Evolutionary conservation across 2,329 filamentous ascomycete species (phyloP).

Genomic region (Apiospora marii): DNA sequence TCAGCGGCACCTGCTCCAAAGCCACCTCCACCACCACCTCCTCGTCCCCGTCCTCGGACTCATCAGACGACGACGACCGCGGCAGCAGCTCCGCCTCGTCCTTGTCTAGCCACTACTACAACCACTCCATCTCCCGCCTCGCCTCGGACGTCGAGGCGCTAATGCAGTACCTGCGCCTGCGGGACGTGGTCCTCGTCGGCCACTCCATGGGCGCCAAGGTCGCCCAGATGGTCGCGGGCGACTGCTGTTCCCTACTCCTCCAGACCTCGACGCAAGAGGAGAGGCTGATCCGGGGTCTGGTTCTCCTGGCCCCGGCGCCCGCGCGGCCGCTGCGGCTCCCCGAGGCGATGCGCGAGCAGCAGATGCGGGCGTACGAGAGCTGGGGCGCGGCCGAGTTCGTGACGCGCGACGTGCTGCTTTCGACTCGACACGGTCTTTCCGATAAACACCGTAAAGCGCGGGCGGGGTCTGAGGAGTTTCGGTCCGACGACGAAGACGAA

Average conservation of each 20-base stretch:
- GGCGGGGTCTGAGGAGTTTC: too few species aligned
- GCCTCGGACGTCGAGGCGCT: constrained; percentile 35
- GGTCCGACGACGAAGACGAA: constrained; percentile 28
- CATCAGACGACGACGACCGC: neutral
- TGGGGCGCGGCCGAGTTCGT: constrained; percentile 41
- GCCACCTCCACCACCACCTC: constrained; percentile 25
- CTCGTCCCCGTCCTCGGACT: neutral
- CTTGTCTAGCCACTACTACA: neutral
- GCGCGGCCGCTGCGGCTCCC: constrained; percentile 42
- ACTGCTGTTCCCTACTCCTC: neutral
- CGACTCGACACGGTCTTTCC: neutral
- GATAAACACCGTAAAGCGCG: neutral
- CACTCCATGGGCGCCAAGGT: constrained; percentile 52
- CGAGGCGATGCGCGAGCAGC: constrained; percentile 41
- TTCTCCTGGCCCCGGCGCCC: constrained; percentile 46
- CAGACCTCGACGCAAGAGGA: neutral
- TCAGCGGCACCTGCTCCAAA: constrained; percentile 27
- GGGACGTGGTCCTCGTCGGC: constrained; percentile 43
- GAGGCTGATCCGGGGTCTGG: constrained; percentile 38
- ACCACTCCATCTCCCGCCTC: constrained; percentile 40
- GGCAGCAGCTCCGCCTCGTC: neutral
- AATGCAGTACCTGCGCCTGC: constrained; percentile 30
- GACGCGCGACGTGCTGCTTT: constrained; percentile 42
- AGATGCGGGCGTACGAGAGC: constrained; percentile 43
- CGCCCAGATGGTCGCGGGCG: constrained; percentile 37